phyloP scores from a whole-genome alignment of 2,329 filamentous ascomycete genomes.

The Beauveria sp. region DNA sequence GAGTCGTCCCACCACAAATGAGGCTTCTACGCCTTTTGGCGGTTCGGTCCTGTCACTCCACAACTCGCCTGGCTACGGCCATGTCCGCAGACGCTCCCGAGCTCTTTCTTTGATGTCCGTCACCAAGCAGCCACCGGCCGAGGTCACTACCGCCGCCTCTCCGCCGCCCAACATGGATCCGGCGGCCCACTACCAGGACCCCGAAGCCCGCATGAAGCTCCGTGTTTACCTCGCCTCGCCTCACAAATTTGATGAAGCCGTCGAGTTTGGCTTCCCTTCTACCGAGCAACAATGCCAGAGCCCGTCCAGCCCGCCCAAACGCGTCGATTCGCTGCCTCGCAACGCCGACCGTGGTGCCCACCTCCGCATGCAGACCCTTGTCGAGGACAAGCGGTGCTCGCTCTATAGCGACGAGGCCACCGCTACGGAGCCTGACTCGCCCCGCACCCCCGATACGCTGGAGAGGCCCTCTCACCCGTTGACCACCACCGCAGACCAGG shows the following conservation, averaged over 20 bases:
- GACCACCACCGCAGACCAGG: constrained; percentile 20
- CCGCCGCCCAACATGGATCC: constrained; percentile 51
- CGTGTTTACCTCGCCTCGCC: constrained; percentile 80
- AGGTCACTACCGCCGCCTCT: constrained; percentile 16
- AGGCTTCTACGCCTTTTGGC: constrained; percentile 22
- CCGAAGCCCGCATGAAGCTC: constrained; percentile 78
- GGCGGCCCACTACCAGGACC: constrained; percentile 79
- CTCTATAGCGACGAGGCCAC: constrained; percentile 49
- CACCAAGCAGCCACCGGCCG: constrained; percentile 28
- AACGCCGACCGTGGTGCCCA: background rate
- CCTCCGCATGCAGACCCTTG: constrained; percentile 40
- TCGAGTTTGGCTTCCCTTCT: constrained; percentile 87
- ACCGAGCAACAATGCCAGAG: constrained; percentile 32
- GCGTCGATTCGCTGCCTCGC: constrained; percentile 9
- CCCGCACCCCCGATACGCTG: constrained; percentile 44
- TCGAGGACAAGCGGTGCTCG: constrained; percentile 51
- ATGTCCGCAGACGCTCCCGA: constrained; percentile 44
- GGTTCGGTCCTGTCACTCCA: constrained; percentile 17
- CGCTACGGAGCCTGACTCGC: constrained; percentile 51
- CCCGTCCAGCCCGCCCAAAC: constrained; percentile 9
- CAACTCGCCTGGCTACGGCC: constrained; percentile 23
- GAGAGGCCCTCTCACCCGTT: constrained; percentile 30
- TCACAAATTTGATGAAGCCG: constrained; percentile 93
- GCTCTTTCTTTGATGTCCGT: constrained; percentile 47
- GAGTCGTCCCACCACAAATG: constrained; percentile 40